These are phyloP conservation scores for Trichoderma sp. DNA, from an alignment of 2,329 filamentous ascomycete species.

Conservation along the genomic window DNA sequence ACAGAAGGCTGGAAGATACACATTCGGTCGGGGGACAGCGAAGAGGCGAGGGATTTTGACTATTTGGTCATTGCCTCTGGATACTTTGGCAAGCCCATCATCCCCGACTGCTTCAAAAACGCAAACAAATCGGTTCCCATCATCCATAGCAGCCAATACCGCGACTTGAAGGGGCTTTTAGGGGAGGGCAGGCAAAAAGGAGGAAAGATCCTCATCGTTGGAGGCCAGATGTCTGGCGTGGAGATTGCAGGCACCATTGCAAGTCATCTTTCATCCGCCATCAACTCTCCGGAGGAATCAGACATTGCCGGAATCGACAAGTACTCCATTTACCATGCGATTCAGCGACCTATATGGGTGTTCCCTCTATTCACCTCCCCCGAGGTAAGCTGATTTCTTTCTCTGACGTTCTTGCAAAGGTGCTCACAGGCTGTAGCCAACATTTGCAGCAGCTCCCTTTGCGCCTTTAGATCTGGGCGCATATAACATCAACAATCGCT, in stretches of 20 bases:
- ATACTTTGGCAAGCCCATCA: constrained; percentile 64
- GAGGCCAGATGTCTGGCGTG: constrained; percentile 78
- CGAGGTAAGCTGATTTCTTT: constrained; percentile 38
- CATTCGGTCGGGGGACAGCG: constrained; percentile 34
- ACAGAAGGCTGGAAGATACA: constrained; percentile 44
- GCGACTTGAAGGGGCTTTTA: constrained; percentile 51
- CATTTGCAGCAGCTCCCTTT: constrained; percentile 54
- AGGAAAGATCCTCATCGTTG: constrained; percentile 68
- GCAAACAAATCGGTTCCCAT: constrained; percentile 43
- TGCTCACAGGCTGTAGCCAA: constrained; percentile 34
- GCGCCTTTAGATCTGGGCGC: constrained; percentile 69
- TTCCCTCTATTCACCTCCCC: constrained; percentile 58
- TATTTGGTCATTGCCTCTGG: constrained; percentile 70
- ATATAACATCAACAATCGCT: constrained; percentile 65
- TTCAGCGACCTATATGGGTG: constrained; percentile 68
- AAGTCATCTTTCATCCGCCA: constrained; percentile 63
- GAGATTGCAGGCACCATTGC: constrained; percentile 74
- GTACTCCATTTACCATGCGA: constrained; percentile 64
- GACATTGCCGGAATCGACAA: constrained; percentile 42
- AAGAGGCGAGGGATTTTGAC: constrained; percentile 58
- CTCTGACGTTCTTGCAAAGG: background rate
- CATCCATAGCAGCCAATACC: constrained; percentile 67
- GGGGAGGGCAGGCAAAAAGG: constrained; percentile 36
- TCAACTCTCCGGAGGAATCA: constrained; percentile 48
- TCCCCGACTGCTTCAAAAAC: constrained; percentile 44